phyloP scores from a whole-genome alignment of 129 eudicot genomes.

The Artemisia annua region DNA sequence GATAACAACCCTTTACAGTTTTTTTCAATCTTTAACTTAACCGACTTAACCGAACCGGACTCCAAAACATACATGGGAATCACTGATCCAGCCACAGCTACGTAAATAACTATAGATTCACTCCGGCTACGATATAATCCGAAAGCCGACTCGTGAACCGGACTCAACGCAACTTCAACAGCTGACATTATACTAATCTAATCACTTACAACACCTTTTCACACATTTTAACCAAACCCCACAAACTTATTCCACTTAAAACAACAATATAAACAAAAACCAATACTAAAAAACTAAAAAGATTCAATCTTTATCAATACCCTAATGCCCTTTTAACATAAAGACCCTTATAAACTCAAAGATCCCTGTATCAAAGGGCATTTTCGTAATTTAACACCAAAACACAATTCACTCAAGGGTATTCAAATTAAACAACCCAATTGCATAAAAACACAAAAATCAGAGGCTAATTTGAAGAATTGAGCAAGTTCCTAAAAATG shows the following conservation, averaged over 20 bases:
- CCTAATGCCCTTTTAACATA: conserved; percentile 34
- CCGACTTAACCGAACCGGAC: conserved; percentile 79
- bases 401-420: conserved; percentile 11
- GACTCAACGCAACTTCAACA: conserved; percentile 65
- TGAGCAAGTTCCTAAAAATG: too few relatives aligned
- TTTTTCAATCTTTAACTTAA: conserved; percentile 73
- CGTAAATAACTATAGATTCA: conserved; percentile 48
- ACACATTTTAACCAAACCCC: conserved; percentile 23
- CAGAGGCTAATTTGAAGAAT: too few relatives aligned
- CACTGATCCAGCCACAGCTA: conserved; percentile 60
- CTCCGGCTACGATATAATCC: conserved; percentile 33
- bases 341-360: conserved; percentile 16
- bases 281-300: conserved; percentile 7
- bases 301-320: background rate
- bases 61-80: conserved; percentile 74
- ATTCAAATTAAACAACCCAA: conserved; percentile 1
- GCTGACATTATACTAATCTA: conserved; percentile 49
- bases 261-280: background rate
- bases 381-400: conserved; percentile 22
- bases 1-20: conserved; percentile 73
- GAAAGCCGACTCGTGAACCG: conserved; percentile 35
- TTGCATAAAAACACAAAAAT: conserved; percentile 2
- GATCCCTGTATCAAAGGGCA: conserved; percentile 33
- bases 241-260: conserved; percentile 9
- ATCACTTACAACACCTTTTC: conserved; percentile 24